Percentiles rank a stretch among this genome's conserved stretches.
Conservation (phyloP, 352 stramenopile genomes). For the Pythium volutum region DNA sequence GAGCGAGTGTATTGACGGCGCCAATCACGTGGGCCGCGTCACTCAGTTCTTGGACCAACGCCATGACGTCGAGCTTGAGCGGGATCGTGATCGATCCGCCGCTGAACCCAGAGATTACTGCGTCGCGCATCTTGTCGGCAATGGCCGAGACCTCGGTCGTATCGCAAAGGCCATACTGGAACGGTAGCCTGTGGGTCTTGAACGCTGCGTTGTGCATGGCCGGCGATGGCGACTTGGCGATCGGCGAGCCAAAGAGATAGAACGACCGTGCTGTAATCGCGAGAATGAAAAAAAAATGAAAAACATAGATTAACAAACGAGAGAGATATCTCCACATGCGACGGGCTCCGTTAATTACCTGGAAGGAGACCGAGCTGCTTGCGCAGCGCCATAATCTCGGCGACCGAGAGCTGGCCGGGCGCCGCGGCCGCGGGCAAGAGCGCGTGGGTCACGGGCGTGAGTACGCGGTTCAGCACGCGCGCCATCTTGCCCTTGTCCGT, state of each 20-base stretch:
- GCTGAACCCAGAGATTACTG: conserved; percentile 68
- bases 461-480: conserved; percentile 93
- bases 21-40: conserved; percentile 94
- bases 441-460: conserved; percentile 96
- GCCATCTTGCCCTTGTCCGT: conserved; percentile 91
- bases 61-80: conserved; percentile 95
- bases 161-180: conserved; percentile 90
- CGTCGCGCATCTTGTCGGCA: conserved; percentile 38
- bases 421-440: conserved; percentile 91
- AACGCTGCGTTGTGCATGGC: conserved; percentile 98
- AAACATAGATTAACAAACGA: conserved; percentile 1
- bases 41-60: conserved; percentile 91
- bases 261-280: conserved; percentile 80
- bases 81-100: conserved; percentile 98
- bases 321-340: conserved; percentile 4
- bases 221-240: conserved; percentile 94
- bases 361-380: conserved; percentile 75
- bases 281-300: conserved; percentile 8
- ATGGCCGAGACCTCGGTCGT: conserved; percentile 48
- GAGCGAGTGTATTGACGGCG: conserved; percentile 98
- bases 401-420: conserved; percentile 94
- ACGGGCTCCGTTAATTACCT: conserved; percentile 55
- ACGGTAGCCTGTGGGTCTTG: conserved; percentile 74
- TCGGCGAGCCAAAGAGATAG: conserved; percentile 96
- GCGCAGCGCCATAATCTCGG: conserved; percentile 90